A percentile compares a stretch with the other conserved stretches of the same genome.
phyloP scores from a whole-genome alignment of 2,329 filamentous ascomycete genomes.

The Penicillium sp. region DNA sequence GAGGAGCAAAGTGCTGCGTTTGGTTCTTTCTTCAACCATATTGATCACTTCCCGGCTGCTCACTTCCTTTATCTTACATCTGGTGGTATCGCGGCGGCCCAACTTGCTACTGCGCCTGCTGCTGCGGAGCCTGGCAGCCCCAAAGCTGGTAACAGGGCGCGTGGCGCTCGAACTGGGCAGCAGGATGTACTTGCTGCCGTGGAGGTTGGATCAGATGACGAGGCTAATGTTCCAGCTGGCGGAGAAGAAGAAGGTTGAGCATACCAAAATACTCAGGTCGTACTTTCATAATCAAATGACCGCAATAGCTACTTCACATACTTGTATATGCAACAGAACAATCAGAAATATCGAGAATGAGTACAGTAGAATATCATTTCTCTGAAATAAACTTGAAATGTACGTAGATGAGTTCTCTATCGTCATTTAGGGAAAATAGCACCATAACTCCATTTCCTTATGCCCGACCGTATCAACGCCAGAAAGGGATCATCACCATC shows the following conservation, averaged over 20 bases:
- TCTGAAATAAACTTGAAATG: conserved; percentile 1
- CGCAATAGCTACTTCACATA: background rate
- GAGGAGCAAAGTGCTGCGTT: conserved; percentile 83
- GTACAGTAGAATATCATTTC: no score
- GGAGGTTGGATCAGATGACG: conserved; percentile 32
- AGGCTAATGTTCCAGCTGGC: conserved; percentile 18
- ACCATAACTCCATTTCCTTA: background rate
- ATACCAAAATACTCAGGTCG: background rate
- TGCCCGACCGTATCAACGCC: background rate
- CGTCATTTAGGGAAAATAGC: conserved; percentile 1
- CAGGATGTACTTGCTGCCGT: conserved; percentile 34
- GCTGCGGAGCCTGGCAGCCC: conserved; percentile 5
- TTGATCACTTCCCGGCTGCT: conserved; percentile 68
- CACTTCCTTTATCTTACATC: conserved; percentile 73
- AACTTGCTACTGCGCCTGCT: conserved; percentile 29
- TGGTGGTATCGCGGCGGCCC: conserved; percentile 61
- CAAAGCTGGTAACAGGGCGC: conserved; percentile 9
- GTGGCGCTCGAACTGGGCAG: conserved; percentile 21
- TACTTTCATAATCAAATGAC: background rate
- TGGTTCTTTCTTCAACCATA: conserved; percentile 72
- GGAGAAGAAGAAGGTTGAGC: conserved; percentile 22
- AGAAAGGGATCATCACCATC: background rate
- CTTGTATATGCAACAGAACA: background rate
- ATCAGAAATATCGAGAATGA: background rate
- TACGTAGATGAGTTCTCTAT: background rate